Evolutionary conservation across 805 yeast species (phyloP), one percentile per base, ranked within the genome.

Genomic region (Candida anglica): DNA sequence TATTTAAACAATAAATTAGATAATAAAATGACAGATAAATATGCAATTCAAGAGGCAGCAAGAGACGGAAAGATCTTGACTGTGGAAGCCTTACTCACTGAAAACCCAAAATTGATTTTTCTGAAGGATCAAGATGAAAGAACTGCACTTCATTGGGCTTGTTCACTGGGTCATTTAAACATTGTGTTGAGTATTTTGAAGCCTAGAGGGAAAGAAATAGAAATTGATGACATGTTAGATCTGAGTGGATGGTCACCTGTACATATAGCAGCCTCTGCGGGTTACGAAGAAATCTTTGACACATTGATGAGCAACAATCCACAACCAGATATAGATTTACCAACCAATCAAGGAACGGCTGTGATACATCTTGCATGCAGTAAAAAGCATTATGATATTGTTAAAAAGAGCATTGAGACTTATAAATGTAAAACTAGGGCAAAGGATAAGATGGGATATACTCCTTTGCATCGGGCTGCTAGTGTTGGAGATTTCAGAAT

Each of bases 111-210:
- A 20, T 50, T 65, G 10, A 72, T 75, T 0, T 44, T 70, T 2
- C 33, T 48, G 11, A 66, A 56, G 39, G 97, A 89, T 54, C 71
- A 68, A 2, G 96, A 88, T 49, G 81, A 79, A 2, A 70, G 97
- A 43, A 78, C 84, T 2, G 83, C 96, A 2, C 60, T 88, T 30
- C 94, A 86, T 54, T 89, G 96, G 96, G 96, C 96, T 1, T 76
- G 81, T 18, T 75, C 95, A 1, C 69, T 69, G 45, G 73, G 75
- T 32, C 69, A 79, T 37, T 47, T 59, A 5, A 77, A 74, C 18
- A 65, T 81, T 14, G 77, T 76, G 67, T 36, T 61, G 58, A 36
- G 69, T 65, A 23, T 64, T 43, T 46, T 34, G 37, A 52, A 19
- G 28, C 26, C 13, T 9, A 20, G 36, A 19, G 19, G 29, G 20